Percentiles rank a stretch among this genome's conserved stretches.
These are phyloP conservation scores for Corylus avellana DNA, from an alignment of 306 rosid genomes.

Conservation along the genomic window DNA sequence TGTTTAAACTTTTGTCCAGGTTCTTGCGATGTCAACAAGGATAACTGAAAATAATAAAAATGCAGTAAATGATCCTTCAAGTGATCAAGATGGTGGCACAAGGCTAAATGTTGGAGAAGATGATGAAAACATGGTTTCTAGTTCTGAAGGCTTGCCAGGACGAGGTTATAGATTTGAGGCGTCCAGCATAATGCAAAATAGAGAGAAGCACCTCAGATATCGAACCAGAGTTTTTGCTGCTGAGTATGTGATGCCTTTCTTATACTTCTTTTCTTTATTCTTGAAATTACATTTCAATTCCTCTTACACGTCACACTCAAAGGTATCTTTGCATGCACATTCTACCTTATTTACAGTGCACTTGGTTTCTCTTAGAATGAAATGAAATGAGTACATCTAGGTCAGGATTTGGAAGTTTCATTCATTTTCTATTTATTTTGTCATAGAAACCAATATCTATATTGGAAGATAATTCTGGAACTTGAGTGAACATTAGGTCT, in stretches of 20 bases:
- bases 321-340: neutral
- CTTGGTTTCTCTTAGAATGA: neutral
- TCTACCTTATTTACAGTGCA: neutral
- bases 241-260: conserved; percentile 64
- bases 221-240: conserved; percentile 96
- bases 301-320: neutral
- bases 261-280: neutral
- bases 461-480: neutral
- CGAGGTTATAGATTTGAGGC: conserved; percentile 47
- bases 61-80: conserved; percentile 49
- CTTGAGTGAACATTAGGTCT: neutral
- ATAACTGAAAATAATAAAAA: conserved; percentile 44
- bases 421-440: neutral
- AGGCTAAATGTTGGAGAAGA: conserved; percentile 58
- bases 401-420: neutral
- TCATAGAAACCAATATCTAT: neutral
- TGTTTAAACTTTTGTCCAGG: conserved; percentile 48
- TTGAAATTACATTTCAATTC: conserved; percentile 17
- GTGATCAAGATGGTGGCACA: conserved; percentile 57
- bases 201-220: conserved; percentile 94
- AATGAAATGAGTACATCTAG: neutral
- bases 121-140: conserved; percentile 90
- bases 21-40: conserved; percentile 82
- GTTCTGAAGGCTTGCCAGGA: conserved; percentile 37
- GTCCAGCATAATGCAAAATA: conserved; percentile 46